Conservation (phyloP, 192 early-diverging fungal species). For the Gonapodya sp. region DNA sequence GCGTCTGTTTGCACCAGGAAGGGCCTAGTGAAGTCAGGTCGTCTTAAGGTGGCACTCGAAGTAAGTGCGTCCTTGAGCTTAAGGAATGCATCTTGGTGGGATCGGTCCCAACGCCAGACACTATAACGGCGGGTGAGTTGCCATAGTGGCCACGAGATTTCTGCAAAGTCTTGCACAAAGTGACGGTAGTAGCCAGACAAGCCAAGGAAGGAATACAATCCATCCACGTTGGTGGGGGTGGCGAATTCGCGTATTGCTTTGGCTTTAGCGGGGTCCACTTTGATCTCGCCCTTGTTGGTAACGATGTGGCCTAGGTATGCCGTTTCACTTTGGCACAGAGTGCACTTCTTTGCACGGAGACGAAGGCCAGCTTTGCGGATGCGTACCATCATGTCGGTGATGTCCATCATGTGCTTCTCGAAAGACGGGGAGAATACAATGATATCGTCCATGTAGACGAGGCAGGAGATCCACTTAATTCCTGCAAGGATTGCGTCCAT, state of each 20-base stretch:
- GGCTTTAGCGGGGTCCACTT: conserved; percentile 8
- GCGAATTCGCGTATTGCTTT: background rate
- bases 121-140: background rate
- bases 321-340: background rate
- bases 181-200: conserved; percentile 12
- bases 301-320: conserved; percentile 3
- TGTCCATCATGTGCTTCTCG: conserved; percentile 15
- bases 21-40: background rate
- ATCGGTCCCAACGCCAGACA: background rate
- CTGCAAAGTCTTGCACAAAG: conserved; percentile 7
- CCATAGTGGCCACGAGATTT: background rate
- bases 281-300: conserved; percentile 3
- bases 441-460: conserved; percentile 27
- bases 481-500: conserved; percentile 28
- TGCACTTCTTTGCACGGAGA: background rate
- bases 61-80: background rate
- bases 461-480: conserved; percentile 13
- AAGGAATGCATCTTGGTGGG: background rate
- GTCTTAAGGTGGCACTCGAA: background rate
- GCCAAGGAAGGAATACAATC: conserved; percentile 8
- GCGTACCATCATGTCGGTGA: background rate
- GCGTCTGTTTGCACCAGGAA: background rate
- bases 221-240: background rate
- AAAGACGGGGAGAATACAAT: conserved; percentile 19
- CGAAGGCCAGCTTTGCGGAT: background rate